Evolutionary conservation across 2,329 filamentous ascomycete genomes (phyloP), one percentile per base, ranked within the genome.

Genomic region (Rutstroemia sp.): DNA sequence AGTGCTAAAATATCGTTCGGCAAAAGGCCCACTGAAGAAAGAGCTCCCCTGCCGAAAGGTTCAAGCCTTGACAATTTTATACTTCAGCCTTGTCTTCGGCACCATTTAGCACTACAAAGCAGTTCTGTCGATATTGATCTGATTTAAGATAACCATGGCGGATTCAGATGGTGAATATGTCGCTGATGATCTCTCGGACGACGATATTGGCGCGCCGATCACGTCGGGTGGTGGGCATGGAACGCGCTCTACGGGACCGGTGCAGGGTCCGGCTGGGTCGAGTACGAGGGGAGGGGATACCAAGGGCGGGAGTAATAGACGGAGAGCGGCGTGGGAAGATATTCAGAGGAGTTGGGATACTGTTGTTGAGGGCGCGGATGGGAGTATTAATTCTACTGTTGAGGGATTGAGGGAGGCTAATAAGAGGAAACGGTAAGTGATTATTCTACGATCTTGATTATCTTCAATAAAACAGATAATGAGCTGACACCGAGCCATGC

Each of bases 301-400:
- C 37, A 65, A 63, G 41, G 59, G 60, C 3, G 58, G 56, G 68
- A 72, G 63, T 65, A 72, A 58, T 47, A 64, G 72, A 44, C 72
- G 70, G 16, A 78, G 77, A 66, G 80, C 82, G 19, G 79, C 82
- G 3, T 87, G 83, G 83, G 83, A 87, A 69, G 77, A 82, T 68
- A 81, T 85, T 25, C 81, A 83, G 69, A 76, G 83, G 54, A 83
- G 81, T 19, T 87, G 83, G 83, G 89, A 92, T 68, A 82, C 81
- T 6, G 81, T 92, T 37, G 81, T 88, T 50, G 89, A 94, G 72
- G 86, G 86, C 19, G 86, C 84, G 44, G 89, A 95, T 73, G 90
- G 88, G 47, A 85, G 84, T 57, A 83, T 95, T 63, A 85, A 84
- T 57, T 82, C 80, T 44, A 79, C 81, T 12, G 80, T 95, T 42